phyloP scores from a whole-genome alignment of 768 basidiomycete genomes.

The Phaeotremella fagi region DNA sequence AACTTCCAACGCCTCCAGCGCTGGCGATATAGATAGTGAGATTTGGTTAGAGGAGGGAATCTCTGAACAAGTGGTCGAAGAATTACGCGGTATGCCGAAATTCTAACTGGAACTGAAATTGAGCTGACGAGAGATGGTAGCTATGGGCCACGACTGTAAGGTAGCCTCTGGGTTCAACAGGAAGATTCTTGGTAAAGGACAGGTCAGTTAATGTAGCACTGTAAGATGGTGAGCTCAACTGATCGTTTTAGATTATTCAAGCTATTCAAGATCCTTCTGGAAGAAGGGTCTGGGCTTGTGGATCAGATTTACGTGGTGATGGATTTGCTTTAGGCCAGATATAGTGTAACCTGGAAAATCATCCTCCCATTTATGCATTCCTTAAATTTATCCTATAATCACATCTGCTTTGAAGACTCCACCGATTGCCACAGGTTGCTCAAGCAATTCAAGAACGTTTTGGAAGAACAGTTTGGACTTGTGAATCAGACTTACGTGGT shows the following conservation, averaged over 20 bases:
- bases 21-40: slow-evolving; percentile 71
- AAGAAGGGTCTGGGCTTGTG: slow-evolving; percentile 84
- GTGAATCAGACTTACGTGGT: slow-evolving; percentile 80
- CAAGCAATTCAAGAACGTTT: slow-evolving; percentile 68
- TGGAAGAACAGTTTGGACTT: slow-evolving; percentile 76
- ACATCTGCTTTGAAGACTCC: too few relatives aligned
- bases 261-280: slow-evolving; percentile 61
- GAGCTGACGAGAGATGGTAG: slow-evolving; percentile 69
- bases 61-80: slow-evolving; percentile 57
- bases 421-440: slow-evolving; percentile 79
- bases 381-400: too few relatives aligned
- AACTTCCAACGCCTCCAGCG: slow-evolving; percentile 51
- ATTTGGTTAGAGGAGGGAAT: slow-evolving; percentile 88
- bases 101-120: background rate
- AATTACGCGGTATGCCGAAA: slow-evolving; percentile 58
- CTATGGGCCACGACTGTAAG: slow-evolving; percentile 83
- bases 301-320: slow-evolving; percentile 82
- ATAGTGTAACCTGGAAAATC: slow-evolving; percentile 41
- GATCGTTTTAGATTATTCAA: slow-evolving; percentile 84
- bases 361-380: too few relatives aligned
- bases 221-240: too few relatives aligned
- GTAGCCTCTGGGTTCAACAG: slow-evolving; percentile 59
- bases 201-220: slow-evolving; percentile 4
- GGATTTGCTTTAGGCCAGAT: slow-evolving; percentile 85
- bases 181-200: slow-evolving; percentile 45